Base-by-base conservation (phyloP, 2,329 filamentous ascomycete species). In the Domatiomyces globalis region DNA sequence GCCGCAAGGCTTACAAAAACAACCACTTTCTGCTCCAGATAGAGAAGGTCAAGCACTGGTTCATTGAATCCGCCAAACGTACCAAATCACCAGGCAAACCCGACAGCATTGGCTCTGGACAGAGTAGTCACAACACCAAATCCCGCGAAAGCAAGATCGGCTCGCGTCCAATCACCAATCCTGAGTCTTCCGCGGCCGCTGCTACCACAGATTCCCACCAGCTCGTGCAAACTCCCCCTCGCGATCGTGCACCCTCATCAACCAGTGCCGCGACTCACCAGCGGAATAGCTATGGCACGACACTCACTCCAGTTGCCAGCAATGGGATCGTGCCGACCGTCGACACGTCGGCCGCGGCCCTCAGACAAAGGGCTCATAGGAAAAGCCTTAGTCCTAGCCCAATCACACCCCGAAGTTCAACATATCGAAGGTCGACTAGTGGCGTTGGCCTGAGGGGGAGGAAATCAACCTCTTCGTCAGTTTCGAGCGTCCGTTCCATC, bases 401-500 rank as follows among this genome's bases (percentile, higher is more conserved):
- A 0, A 67, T 95, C 43, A 96, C 92, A 0, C 90, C 92, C 2
- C 84, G 88, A 42, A 17, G 45, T 17, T 88, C 87, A 4, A 86
- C 85, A 0, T 84, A 94, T 61, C 81, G 92, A 9, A 84, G 88
- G 36, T 81, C 87, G 2, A 94, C 87, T 4, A 80, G 77, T 44
- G 89, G 90, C 27, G 80, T 77, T 44, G 89, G 90, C 27, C 76
- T 96, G 45, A 80, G 89, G 25, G 90, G 92, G 39, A 81, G 92
- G 54, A 96, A 96, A 66, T 96, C 90, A 0, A 98, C 92, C 0
- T 95, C 88, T 0, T 95, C 88, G 0, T 96, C 89, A 0, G 82
- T 98, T 15, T 95, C 88, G 0, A 95, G 88, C 0, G 83, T 98
- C 52, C 83, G 92, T 53, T 94, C 85, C 45, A 87, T 96, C 63